Conservation (phyloP, 345 rosid genomes). For the Eucalyptus viminalis region DNA sequence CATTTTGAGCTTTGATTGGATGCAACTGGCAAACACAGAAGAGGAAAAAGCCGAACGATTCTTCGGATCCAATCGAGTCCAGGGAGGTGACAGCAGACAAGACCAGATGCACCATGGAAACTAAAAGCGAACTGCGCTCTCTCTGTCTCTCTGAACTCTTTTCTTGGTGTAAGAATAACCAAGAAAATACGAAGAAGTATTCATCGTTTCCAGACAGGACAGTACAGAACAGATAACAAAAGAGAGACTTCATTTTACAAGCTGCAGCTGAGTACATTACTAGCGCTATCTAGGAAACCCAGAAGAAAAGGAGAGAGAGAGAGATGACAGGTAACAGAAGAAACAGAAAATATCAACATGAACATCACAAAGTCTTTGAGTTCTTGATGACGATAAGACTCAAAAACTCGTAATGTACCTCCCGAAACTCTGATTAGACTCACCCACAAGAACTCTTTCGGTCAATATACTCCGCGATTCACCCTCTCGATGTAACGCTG, state of each 20-base stretch:
- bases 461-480: not conserved
- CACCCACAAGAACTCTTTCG: not conserved
- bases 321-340: not conserved
- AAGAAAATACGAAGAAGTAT: not conserved
- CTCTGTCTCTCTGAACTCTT: not conserved
- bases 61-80: not conserved
- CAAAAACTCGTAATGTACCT: not conserved
- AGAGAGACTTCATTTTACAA: not conserved
- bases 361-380: not conserved
- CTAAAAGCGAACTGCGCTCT: not conserved
- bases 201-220: not conserved
- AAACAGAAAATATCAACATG: not conserved
- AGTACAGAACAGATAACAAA: not conserved
- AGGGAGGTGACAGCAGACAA: not conserved
- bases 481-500: slow-evolving; percentile 13
- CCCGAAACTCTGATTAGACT: not conserved
- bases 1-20: not conserved
- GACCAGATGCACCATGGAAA: not conserved
- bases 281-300: not conserved
- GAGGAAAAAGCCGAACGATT: not conserved
- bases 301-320: not conserved
- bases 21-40: not conserved
- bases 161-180: not conserved
- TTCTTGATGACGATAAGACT: not conserved
- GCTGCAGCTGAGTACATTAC: not conserved